These are phyloP conservation scores for Trichoderma endophyticum DNA, from an alignment of 2,329 filamentous ascomycete genomes.

Conservation along the genomic window DNA sequence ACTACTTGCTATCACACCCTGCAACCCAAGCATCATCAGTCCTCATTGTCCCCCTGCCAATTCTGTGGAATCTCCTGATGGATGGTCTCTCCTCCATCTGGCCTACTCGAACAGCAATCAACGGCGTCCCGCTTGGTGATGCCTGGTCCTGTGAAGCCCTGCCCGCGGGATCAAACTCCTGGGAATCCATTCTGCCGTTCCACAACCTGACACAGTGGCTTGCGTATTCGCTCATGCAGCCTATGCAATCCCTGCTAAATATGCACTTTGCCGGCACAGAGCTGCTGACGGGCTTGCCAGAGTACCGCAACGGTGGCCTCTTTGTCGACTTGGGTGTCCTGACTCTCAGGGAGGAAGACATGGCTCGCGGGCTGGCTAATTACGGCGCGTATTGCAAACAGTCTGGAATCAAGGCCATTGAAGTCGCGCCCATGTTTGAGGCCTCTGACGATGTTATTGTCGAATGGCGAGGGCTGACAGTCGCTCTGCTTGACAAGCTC, in stretches of 20 bases:
- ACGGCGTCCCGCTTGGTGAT: constrained; percentile 84
- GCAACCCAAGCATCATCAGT: constrained; percentile 85
- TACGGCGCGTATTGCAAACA: constrained; percentile 65
- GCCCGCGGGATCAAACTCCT: constrained; percentile 59
- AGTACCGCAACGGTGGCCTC: constrained; percentile 88
- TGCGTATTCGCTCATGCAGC: constrained; percentile 88
- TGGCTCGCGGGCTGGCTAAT: constrained; percentile 64
- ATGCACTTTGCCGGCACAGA: constrained; percentile 79
- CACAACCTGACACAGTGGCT: constrained; percentile 96
- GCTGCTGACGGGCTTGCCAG: constrained; percentile 80
- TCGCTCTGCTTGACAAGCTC: constrained; percentile 57
- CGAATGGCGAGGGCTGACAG: constrained; percentile 63
- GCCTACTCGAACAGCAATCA: constrained; percentile 83
- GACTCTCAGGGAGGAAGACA: constrained; percentile 67
- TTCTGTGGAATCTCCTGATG: constrained; percentile 88
- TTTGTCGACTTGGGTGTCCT: constrained; percentile 82
- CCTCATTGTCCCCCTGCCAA: constrained; percentile 80
- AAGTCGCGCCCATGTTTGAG: constrained; percentile 58
- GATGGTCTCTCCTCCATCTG: constrained; percentile 82
- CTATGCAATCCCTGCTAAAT: constrained; percentile 76
- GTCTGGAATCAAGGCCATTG: constrained; percentile 60
- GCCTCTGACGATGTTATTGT: constrained; percentile 60
- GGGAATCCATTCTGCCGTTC: constrained; percentile 83
- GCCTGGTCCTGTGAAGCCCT: constrained; percentile 89
- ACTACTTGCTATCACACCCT: constrained; percentile 89